A percentile compares a stretch with the other conserved stretches of the same genome.
These are phyloP conservation scores for Alternaria burnsii DNA, from an alignment of 2,329 filamentous ascomycete genomes.

Conservation along the genomic window DNA sequence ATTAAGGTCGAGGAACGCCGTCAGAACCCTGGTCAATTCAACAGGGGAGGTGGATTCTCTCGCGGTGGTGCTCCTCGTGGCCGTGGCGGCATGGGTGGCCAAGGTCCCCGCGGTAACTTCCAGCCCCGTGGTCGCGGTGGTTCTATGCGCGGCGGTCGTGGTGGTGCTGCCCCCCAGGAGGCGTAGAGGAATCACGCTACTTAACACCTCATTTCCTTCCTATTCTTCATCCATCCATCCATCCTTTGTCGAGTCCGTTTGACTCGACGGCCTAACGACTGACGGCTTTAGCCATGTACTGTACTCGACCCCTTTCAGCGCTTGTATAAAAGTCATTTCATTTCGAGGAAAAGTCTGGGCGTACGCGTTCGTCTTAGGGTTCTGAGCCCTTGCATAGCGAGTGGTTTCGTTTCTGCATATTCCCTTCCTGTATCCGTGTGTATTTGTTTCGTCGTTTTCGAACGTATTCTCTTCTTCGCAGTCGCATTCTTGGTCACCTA, in stretches of 20 bases:
- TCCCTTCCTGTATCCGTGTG: slow-evolving; percentile 38
- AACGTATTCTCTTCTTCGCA: slow-evolving; percentile 36
- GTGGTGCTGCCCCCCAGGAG: slow-evolving; percentile 43
- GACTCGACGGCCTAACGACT: slow-evolving; percentile 40
- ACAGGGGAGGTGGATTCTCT: slow-evolving; percentile 47
- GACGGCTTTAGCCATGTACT: slow-evolving; percentile 49
- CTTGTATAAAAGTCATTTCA: slow-evolving; percentile 51
- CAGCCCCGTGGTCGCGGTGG: slow-evolving; percentile 74
- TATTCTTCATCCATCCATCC: slow-evolving; percentile 16
- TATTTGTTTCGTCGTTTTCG: slow-evolving; percentile 34
- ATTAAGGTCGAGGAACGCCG: slow-evolving; percentile 91
- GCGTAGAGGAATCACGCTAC: slow-evolving; percentile 33
- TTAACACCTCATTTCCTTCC: slow-evolving; percentile 12
- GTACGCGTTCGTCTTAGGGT: slow-evolving; percentile 40
- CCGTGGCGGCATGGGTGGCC: slow-evolving; percentile 66
- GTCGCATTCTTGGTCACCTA: slow-evolving; percentile 35
- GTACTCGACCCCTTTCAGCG: slow-evolving; percentile 45
- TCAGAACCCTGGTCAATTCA: slow-evolving; percentile 56
- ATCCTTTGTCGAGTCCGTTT: slow-evolving; percentile 28
- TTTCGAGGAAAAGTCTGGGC: slow-evolving; percentile 49
- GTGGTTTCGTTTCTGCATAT: slow-evolving; percentile 46
- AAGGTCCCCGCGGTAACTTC: slow-evolving; percentile 73
- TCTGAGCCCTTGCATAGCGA: slow-evolving; percentile 51
- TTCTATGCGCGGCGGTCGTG: slow-evolving; percentile 61
- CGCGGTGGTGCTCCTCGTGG: slow-evolving; percentile 60